phyloP scores from a whole-genome alignment of 257 asterid species.

The Nicotiana tabacum region DNA sequence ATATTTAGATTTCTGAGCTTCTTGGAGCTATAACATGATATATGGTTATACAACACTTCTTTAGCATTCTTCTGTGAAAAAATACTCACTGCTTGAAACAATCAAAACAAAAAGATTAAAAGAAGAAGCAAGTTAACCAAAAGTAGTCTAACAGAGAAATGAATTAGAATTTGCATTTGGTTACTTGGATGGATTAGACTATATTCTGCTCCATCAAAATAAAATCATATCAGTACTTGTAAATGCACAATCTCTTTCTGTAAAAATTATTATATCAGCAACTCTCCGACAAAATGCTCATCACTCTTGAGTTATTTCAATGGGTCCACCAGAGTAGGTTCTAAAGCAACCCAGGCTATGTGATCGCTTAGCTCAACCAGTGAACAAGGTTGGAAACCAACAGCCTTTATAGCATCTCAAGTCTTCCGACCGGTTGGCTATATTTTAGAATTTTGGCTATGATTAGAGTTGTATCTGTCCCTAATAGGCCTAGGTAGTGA shows the following conservation, averaged over 20 bases:
- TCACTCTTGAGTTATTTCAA: background rate
- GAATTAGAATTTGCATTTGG: background rate
- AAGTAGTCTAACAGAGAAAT: background rate
- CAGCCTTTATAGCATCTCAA: slow-evolving; percentile 5
- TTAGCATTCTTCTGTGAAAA: background rate
- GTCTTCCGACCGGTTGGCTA: background rate
- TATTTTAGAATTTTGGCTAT: background rate
- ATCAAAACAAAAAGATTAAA: background rate
- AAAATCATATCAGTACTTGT: background rate
- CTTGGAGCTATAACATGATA: background rate
- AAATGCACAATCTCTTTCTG: background rate
- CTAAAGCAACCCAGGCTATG: background rate
- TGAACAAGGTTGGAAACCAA: background rate
- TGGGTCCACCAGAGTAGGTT: background rate
- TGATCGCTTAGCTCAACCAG: background rate
- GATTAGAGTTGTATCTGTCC: background rate
- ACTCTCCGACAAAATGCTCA: background rate
- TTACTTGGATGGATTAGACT: background rate
- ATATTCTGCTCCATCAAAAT: background rate
- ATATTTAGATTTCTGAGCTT: background rate
- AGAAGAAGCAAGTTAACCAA: background rate
- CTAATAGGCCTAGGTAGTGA: background rate
- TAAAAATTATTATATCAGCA: background rate
- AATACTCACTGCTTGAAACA: background rate
- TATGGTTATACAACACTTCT: background rate